Base-by-base conservation (phyloP, 768 basidiomycete genomes). In the Collybiopsis luxurians region DNA sequence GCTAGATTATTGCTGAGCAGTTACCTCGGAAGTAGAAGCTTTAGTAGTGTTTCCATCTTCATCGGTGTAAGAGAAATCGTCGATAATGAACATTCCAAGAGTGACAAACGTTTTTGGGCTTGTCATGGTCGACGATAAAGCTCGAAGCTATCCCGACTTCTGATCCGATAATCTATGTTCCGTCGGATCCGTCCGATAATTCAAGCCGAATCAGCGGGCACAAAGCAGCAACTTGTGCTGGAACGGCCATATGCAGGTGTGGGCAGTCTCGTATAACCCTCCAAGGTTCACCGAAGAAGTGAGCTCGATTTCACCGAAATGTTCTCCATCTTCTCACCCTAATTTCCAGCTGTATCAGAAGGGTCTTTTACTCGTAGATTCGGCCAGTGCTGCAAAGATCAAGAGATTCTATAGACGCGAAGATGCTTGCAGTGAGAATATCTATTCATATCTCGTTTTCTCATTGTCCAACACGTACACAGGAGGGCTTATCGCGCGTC, bases 61-160 rank as follows among this genome's bases (percentile, higher is more conserved):
- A 58, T 87, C 82, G 47, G 73, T 63, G 64, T 84, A 88, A 2
- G 79, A 76, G 63, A 94, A 90, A 59, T 87, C 79, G 69, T 97
- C 94, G 63, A 95, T 81, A 64, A 97, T 95, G 74, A 95, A 95
- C 83, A 94, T 84, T 6, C 93, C 94, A 26, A 94, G 75, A n/a
- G 86, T 84, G 19, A 81, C 83, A 46, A 92, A 86, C 39, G 69
- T 60, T 17, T 64, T 55, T 26, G 60, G 58, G 53, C 40, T 39
- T 36, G 59, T 27, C 40, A 45, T 51, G 13, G 63, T 38, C 43
- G 55, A 46, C 19, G 51, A 47, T 26, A 57, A 55, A 27, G 50
- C 56, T 52, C 43, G 46, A 46, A 52, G 24, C 12, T n/a, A n/a
- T n/a, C n/a, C n/a, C n/a, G n/a, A n/a, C n/a, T n/a, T n/a, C n/a